Evolutionary conservation across 352 stramenopile genomes (phyloP).

Genomic region (Phytophthora colocasiae): DNA sequence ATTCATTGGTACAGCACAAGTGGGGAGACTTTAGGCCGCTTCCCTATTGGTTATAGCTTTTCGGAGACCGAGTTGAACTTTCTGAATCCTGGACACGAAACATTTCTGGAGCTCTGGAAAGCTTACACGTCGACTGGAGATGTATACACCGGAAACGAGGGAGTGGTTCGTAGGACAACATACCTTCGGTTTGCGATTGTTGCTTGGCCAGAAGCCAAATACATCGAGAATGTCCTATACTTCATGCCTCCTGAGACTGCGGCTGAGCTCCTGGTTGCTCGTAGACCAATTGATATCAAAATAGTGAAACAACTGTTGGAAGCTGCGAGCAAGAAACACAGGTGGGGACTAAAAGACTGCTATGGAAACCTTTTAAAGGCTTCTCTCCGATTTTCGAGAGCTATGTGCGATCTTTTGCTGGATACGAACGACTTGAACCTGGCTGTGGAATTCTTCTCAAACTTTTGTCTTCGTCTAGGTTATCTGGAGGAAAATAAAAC

Average conservation of each 20-base stretch:
- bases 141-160: slow-evolving; percentile 15
- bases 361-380: too few species aligned
- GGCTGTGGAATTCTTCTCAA: too few species aligned
- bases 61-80: background rate
- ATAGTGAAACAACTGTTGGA: too few species aligned
- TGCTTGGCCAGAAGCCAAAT: slow-evolving; percentile 16
- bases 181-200: slow-evolving; percentile 23
- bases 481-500: too few species aligned
- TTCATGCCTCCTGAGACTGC: too few species aligned
- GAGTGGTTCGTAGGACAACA: slow-evolving; percentile 6
- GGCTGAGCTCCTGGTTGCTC: too few species aligned
- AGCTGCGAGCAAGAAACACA: background rate
- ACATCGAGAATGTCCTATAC: too few species aligned
- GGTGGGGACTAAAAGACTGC: background rate
- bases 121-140: slow-evolving; percentile 8
- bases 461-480: too few species aligned
- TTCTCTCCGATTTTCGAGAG: slow-evolving; percentile 6
- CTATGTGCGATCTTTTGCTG: slow-evolving; percentile 9
- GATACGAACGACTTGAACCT: slow-evolving; percentile 2
- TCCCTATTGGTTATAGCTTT: background rate
- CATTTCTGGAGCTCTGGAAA: slow-evolving; percentile 17
- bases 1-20: background rate
- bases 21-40: background rate
- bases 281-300: too few species aligned
- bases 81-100: slow-evolving; percentile 17